Conservation (phyloP, 768 basidiomycete species). For the Russula sp. region DNA sequence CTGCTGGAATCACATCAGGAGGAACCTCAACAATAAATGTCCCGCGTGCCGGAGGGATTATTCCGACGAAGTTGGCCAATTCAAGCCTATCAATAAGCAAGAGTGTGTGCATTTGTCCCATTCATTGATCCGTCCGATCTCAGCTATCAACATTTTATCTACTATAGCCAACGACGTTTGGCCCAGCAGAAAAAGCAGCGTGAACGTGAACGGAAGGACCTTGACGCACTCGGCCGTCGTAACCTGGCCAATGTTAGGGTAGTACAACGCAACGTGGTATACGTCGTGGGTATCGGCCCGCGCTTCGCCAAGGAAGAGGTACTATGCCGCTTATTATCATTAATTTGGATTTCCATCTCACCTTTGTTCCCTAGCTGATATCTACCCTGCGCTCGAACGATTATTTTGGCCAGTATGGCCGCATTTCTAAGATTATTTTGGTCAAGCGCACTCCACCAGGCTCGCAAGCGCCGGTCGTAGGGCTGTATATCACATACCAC, state of each 20-base stretch:
- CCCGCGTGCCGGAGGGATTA: slow-evolving; percentile 94
- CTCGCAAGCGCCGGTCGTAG: slow-evolving; percentile 70
- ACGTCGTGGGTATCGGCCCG: slow-evolving; percentile 92
- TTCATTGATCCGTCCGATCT: slow-evolving; percentile 11
- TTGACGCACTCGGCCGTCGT: slow-evolving; percentile 79
- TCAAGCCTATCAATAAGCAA: slow-evolving; percentile 91
- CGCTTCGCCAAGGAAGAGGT: slow-evolving; percentile 97
- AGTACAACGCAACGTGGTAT: slow-evolving; percentile 94
- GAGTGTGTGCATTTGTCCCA: slow-evolving; percentile 62
- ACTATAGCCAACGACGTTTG: slow-evolving; percentile 81
- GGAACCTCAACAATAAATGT: slow-evolving; percentile 92
- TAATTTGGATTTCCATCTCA: slow-evolving; percentile 27
- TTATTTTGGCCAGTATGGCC: slow-evolving; percentile 98
- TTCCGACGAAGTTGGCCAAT: slow-evolving; percentile 89
- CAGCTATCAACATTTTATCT: slow-evolving; percentile 14
- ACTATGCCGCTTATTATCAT: slow-evolving; percentile 34
- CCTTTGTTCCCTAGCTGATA: slow-evolving; percentile 57
- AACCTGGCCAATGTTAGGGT: slow-evolving; percentile 91
- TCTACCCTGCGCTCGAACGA: slow-evolving; percentile 91
- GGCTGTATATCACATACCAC: slow-evolving; percentile 96
- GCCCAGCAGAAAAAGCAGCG: slow-evolving; percentile 93
- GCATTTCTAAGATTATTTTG: slow-evolving; percentile 92
- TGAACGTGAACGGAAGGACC: slow-evolving; percentile 93
- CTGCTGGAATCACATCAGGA: slow-evolving; percentile 98
- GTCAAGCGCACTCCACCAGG: slow-evolving; percentile 83